Evolutionary conservation across 805 yeast species (phyloP), one percentile per base, ranked within the genome.

Genomic region (Debaryomyces maramus): DNA sequence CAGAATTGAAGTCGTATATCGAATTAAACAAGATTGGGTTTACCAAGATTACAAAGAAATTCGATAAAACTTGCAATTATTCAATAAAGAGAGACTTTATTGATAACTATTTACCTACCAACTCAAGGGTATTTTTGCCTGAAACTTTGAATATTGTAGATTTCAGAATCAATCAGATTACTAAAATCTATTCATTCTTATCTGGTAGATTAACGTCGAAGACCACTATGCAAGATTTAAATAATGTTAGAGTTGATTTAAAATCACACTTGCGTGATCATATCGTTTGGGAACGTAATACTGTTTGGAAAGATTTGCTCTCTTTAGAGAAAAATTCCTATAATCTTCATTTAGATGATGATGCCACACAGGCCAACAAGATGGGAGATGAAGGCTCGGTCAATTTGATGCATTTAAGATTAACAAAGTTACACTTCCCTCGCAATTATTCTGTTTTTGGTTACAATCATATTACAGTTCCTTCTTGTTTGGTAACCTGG

Each of bases 281-380:
- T 60, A 86, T 91, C 24, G 96, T 90, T 14, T 91, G 97, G 95
- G 98, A 91, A 65, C 77, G 99, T 61, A 89, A 89, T 60, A 91
- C 97, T 0, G 97, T 91, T 20, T 91, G 99, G 99, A 83, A 93
- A 58, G 97, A 91, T 61, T 83, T 91, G 84, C 84, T 91, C 58
- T 91, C 93, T 16, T 64, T 90, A 52, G 67, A 63, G 42, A 58
- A 55, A 49, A 52, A 51, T 30, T 45, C 60, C 16, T 63, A 61
- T 45, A 58, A 60, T 41, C 52, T 63, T 41, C 49, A 60, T 37
- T 34, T 61, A 15, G 53, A 55, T 28, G 44, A 45, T 20, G 32
- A 38, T 14, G 44, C 50, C 17, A 40, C 46, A 6, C 36, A 39
- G 17, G 27, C 39, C 26, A 47, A 46, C 38, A 59, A 57, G 34